Evolutionary conservation across 495 filamentous ascomycete species (phyloP), one percentile per base, ranked within the genome.

Genomic region (Podospora pseudopauciseta): DNA sequence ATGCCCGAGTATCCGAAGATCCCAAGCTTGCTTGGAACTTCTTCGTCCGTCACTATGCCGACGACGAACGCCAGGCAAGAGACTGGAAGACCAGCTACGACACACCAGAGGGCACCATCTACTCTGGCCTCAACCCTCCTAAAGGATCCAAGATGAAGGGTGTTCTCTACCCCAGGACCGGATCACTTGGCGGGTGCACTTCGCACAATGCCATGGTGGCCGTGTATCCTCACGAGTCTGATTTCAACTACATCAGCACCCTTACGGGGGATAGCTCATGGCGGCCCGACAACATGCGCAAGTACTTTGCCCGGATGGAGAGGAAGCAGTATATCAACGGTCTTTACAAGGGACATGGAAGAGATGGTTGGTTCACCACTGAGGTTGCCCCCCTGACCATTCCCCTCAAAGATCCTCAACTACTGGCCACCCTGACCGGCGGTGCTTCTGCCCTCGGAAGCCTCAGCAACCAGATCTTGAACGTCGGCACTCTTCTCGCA

Each of bases 341-440:
- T 6, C 71, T 77, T 1, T 64, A 61, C 30, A 63, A 71, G 0
- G 85, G 84, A 32, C 88, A 90, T 72, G 88, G 88, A n/a, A 83
- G 78, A 63, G 73, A 81, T 54, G 87, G 89, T 23, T 91, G 85
- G 85, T 74, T 90, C 20, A 65, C 73, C 19, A 86, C 83, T 1
- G 81, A 83, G 27, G 69, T 80, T 5, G 80, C 85, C 0, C 81
- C 84, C 4, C 66, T 85, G 4, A 79, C 71, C 18, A 72, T 88
- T 49, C 80, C 84, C 2, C 71, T 86, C 13, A 66, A 80, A 44
- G 86, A 90, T 53, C 72, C 80, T 0, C 86, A 86, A 66, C 74
- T 90, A 4, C 70, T 88, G 7, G 81, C 78, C 60, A 49, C 86
- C 28, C 68, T 87, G 2, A 71, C 81, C 0, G 84, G 82, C 2